Percentiles rank a stretch among this genome's conserved stretches.
Conservation (phyloP, 2,329 filamentous ascomycete genomes). For the Periglandula ipomoeae region DNA sequence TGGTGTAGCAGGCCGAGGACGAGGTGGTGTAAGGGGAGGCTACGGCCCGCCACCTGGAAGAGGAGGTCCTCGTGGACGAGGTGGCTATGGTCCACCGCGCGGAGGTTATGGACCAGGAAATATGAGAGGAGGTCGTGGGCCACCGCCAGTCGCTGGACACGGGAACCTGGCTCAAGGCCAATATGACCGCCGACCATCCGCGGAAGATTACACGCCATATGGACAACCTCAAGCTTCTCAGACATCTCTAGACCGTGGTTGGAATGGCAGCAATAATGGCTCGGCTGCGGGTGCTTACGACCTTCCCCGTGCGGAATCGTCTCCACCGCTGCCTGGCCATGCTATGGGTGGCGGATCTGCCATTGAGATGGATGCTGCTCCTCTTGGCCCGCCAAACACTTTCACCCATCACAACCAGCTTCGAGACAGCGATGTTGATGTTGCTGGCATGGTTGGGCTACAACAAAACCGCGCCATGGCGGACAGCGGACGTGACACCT, state of each 20-base stretch:
- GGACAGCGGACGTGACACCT: conserved; percentile 35
- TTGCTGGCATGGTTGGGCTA: conserved; percentile 63
- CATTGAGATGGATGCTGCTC: conserved; percentile 70
- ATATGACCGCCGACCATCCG: conserved; percentile 27
- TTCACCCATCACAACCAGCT: conserved; percentile 39
- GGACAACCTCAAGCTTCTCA: conserved; percentile 21
- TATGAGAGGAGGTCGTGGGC: conserved; percentile 22
- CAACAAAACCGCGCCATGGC: conserved; percentile 41
- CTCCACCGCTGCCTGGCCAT: conserved; percentile 47
- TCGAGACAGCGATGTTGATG: conserved; percentile 60
- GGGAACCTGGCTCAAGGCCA: conserved; percentile 20
- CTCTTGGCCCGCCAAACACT: conserved; percentile 30
- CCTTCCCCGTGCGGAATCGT: conserved; percentile 53
- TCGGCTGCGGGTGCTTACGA: conserved; percentile 29
- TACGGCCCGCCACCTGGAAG: conserved; percentile 32
- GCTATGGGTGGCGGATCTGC: conserved; percentile 49
- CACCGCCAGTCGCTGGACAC: conserved; percentile 28
- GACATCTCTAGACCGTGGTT: conserved; percentile 1
- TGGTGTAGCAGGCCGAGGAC: conserved; percentile 29
- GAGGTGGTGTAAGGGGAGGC: conserved; percentile 30
- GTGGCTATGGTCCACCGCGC: conserved; percentile 24
- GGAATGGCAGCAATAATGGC: conserved; percentile 7
- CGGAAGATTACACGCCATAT: conserved; percentile 10
- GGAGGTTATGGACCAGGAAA: conserved; percentile 19
- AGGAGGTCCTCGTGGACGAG: conserved; percentile 29